Base-by-base conservation (phyloP, 176 grass and related monocot species). In the Hordeum marinum region DNA sequence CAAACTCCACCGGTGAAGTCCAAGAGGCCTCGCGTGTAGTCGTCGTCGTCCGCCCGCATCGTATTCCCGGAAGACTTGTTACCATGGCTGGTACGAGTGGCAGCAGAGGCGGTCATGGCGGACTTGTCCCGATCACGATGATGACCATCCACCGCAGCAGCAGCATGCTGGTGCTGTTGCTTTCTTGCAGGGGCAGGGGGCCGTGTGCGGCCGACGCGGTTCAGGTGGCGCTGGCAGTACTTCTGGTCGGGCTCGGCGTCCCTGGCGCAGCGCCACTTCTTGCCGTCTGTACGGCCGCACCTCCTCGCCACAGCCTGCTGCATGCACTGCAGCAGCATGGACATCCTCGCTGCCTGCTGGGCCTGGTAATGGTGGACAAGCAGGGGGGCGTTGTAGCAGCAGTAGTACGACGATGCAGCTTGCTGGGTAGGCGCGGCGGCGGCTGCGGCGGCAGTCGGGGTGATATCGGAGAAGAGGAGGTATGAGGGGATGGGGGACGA, bases 221-320 rank as follows among this genome's bases (percentile, higher is more conserved):
- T 83, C 78, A 92, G 81, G 86, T 92, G 90, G 29, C 83, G 82
- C 23, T 92, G 86, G 64, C 90, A 92, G 86, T 92, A 92, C 77
- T 85, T 92, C 58, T 92, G 86, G 68, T 92, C 86, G 48, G 90
- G 90, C 39, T 78, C 86, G 65, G 86, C 85, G 75, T 88, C 90
- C 67, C 87, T 77, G 40, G 90, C 87, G 72, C 90, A 92, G 25
- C 90, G 77, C 90, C 90, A 92, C 61, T 92, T 92, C 72, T 92
- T 92, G 27, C 90, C 90, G 61, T 92, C 90, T 14, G 90, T 88
- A 11, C 90, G 75, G 57, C 90, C 59, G 72, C 90, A 88, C 25
- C 71, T 50, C 82, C 86, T 54, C n/a, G 86, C 77, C 8, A 82
- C 90, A 17, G 82, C 45, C 74, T 76, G 90, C 43, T 88, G 86